Evolutionary conservation across 805 yeast genomes (phyloP).

Genomic region (Suhomyces sp.): DNA sequence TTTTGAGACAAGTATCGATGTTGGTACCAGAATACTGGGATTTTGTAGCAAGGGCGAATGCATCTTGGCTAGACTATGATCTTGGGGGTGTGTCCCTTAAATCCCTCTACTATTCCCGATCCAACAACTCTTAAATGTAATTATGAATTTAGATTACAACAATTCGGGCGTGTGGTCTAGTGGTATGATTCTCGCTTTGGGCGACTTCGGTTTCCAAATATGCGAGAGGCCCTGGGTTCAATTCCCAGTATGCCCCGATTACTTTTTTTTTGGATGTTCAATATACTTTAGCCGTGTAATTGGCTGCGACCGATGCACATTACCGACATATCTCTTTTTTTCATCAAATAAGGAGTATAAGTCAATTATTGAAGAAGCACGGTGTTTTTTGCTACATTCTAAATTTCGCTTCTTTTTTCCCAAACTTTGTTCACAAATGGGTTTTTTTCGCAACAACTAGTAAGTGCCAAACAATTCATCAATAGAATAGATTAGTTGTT

Average conservation of each 20-base stretch:
- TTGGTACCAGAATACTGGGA: neutral
- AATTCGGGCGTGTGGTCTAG: conserved; percentile 29
- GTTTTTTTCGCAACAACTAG: neutral
- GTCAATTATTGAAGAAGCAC: neutral
- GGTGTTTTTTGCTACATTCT: neutral
- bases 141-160: neutral
- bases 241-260: conserved; percentile 49
- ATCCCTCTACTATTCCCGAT: neutral
- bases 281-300: neutral
- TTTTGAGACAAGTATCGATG: neutral
- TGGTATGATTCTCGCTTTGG: conserved; percentile 36
- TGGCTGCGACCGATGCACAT: neutral
- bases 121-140: neutral
- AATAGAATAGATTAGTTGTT: neutral
- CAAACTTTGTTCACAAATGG: neutral
- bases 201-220: conserved; percentile 14
- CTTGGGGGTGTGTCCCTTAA: neutral
- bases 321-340: neutral
- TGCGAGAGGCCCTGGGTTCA: conserved; percentile 66
- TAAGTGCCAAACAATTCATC: neutral
- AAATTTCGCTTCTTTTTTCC: neutral
- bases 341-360: neutral
- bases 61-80: neutral
- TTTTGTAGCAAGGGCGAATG: neutral
- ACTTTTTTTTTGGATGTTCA: neutral